Base-by-base conservation (phyloP, 1,139 yeast genomes). In the Debaryomyces sp. region DNA sequence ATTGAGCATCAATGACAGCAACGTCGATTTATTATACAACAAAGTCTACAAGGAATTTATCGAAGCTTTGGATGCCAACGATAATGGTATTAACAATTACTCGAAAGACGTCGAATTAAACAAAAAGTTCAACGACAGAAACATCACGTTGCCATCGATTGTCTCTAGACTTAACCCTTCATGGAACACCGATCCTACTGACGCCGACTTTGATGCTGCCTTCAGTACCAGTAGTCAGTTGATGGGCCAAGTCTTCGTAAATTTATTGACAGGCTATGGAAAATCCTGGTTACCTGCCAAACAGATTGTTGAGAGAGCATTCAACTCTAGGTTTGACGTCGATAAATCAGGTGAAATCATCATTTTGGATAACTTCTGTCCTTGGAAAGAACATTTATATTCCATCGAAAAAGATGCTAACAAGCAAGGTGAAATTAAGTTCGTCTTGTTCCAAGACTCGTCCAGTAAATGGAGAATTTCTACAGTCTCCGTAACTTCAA, bases 51-150 rank as follows among this genome's bases (percentile, higher is more conserved):
- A 82, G 54, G 95, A 88, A 55, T 91, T 94, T 61, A 75, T 94
- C 52, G 99, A 92, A 67, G 85, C 96, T 21, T 78, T 94, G 46
- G 99, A 94, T 71, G 99, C 98, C 49, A 90, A 91, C 62, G 99
- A 94, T 66, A 94, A 94, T 62, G 99, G 99, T 60, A 82, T 94
- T 52, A 78, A 80, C 61, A 87, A 88, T 59, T 90, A 85, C 61
- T 79, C 87, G 58, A 62, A 74, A 47, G 80, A 79, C 8, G 74
- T 78, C 32, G 64, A 63, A 13, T 67, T 72, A 24, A 66, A 64
- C 17, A 60, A 60, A 46, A 69, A 62, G 48, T 70, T 67, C 54
- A 64, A 60, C 44, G 74, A 69, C 51, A 70, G 59, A 47, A 64
- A 66, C 59, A 87, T 90, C 66, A 79, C 91, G 18, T 77, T 95